Evolutionary conservation across 768 basidiomycete genomes (phyloP).

Genomic region (Mycena venus): DNA sequence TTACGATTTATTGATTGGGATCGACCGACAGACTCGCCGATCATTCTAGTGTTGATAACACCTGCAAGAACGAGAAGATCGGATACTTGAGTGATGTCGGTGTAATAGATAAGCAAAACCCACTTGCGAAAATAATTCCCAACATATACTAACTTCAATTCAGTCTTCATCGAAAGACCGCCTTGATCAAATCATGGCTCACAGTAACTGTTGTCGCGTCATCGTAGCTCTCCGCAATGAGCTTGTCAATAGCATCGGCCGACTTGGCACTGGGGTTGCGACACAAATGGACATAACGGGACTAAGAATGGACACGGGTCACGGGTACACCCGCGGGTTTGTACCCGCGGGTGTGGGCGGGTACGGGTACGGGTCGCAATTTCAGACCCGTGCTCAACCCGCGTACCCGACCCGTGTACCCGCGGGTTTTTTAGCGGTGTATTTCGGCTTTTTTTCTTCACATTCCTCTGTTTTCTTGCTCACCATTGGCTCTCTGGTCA

Average conservation of each 20-base stretch:
- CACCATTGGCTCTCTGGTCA: too few species aligned
- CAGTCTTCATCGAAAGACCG: not conserved
- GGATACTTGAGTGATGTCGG: not conserved
- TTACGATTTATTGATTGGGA: not conserved
- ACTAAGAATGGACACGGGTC: too few species aligned
- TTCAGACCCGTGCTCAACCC: too few species aligned
- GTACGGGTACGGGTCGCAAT: too few species aligned
- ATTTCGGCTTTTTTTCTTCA: too few species aligned
- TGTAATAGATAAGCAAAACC: not conserved
- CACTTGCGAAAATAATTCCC: constrained; percentile 52
- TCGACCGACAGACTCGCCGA: constrained; percentile 36
- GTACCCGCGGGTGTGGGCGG: too few species aligned
- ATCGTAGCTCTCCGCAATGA: constrained; percentile 45
- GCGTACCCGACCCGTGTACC: too few species aligned
- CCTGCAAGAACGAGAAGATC: constrained; percentile 41
- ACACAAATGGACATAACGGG: constrained; percentile 44
- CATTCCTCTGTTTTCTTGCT: too few species aligned
- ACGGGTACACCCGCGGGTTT: too few species aligned
- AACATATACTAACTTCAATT: constrained; percentile 39
- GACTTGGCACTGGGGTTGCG: constrained; percentile 39
- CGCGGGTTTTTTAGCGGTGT: too few species aligned
- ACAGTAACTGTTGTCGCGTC: constrained; percentile 35
- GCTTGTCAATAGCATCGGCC: constrained; percentile 50
- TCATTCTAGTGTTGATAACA: constrained; percentile 52
- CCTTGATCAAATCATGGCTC: not conserved